Evolutionary conservation across 1,284 basidiomycete genomes (phyloP).

Genomic region (Fomitopsis palustris): DNA sequence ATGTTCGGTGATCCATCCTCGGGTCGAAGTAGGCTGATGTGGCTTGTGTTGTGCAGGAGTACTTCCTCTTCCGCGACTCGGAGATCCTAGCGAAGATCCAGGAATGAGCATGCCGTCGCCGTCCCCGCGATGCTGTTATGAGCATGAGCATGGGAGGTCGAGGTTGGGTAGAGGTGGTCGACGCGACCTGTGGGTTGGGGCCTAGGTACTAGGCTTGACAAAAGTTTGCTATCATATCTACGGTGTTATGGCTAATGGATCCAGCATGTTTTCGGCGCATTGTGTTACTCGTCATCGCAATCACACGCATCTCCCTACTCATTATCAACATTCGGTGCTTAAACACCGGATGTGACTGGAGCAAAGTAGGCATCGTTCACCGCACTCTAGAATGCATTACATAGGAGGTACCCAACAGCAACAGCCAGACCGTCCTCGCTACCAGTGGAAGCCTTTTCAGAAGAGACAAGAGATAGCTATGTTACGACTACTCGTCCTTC

Average conservation of each 20-base stretch:
- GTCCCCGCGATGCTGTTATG: not conserved
- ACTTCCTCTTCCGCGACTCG: slow-evolving; percentile 90
- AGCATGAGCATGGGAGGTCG: not conserved
- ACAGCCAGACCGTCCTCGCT: not conserved
- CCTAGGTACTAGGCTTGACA: slow-evolving; percentile 8
- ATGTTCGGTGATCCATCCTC: not conserved
- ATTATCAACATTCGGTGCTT: not conserved
- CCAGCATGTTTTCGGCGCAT: slow-evolving; percentile 11
- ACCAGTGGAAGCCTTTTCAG: not conserved
- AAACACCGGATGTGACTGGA: not conserved
- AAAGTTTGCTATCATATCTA: slow-evolving; percentile 29
- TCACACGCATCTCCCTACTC: slow-evolving; percentile 3
- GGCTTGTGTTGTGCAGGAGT: slow-evolving; percentile 62
- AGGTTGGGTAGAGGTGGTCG: slow-evolving; percentile 1
- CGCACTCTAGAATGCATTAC: not conserved
- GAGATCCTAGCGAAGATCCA: slow-evolving; percentile 97
- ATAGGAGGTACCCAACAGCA: not conserved
- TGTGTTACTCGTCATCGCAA: not conserved
- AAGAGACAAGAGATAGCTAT: no score
- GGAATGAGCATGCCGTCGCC: slow-evolving; percentile 52
- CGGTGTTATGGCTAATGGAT: slow-evolving; percentile 25
- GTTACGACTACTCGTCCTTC: slow-evolving; percentile 59
- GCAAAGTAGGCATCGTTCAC: not conserved
- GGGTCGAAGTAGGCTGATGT: not conserved
- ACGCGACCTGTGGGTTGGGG: not conserved